Percentiles rank a stretch among this genome's conserved stretches.
Evolutionary conservation across 176 grass and related monocot genomes (phyloP).

Genomic region (Alloteropsis semialata): DNA sequence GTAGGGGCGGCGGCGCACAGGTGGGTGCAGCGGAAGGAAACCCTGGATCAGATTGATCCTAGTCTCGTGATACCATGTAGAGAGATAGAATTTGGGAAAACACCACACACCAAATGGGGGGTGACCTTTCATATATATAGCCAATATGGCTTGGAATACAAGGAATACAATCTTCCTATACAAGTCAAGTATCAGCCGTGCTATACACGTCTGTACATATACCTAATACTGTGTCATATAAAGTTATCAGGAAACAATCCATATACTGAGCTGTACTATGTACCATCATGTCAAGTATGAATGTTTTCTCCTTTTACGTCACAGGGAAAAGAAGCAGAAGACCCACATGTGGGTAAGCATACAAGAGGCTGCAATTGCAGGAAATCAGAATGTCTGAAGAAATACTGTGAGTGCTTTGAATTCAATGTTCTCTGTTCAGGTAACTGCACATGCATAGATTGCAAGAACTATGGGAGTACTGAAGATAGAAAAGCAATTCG

Average conservation of each 20-base stretch:
- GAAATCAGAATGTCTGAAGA: conserved; percentile 49
- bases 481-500: conserved; percentile 37
- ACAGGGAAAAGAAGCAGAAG: conserved; percentile 28
- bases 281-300: neutral
- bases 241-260: neutral
- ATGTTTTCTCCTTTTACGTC: neutral
- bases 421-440: conserved; percentile 47
- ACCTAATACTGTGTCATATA: too few relatives aligned
- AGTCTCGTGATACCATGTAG: too few relatives aligned
- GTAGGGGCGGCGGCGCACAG: too few relatives aligned
- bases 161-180: too few relatives aligned
- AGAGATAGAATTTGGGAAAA: too few relatives aligned
- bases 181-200: too few relatives aligned
- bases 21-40: too few relatives aligned
- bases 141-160: too few relatives aligned
- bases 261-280: conserved; percentile 4
- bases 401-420: conserved; percentile 51
- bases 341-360: conserved; percentile 27
- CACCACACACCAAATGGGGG: too few relatives aligned
- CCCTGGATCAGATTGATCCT: too few relatives aligned
- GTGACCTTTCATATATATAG: too few relatives aligned
- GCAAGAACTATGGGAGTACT: conserved; percentile 45
- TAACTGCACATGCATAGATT: conserved; percentile 42
- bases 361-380: conserved; percentile 48
- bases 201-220: too few relatives aligned